Conservation (phyloP, 306 rosid genomes). For the Cucumis melo region DNA sequence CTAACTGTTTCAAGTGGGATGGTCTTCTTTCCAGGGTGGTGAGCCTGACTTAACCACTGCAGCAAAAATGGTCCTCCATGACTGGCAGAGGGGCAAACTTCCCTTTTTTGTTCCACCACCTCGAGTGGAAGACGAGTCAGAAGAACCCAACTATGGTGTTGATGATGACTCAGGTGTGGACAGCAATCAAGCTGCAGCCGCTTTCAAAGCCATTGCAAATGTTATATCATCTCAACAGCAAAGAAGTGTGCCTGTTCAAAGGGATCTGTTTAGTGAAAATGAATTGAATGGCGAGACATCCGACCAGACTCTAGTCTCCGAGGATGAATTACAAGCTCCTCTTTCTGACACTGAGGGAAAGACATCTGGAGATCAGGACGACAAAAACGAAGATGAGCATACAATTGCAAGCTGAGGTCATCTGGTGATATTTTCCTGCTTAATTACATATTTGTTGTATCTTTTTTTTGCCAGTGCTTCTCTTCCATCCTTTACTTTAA, state of each 20-base stretch:
- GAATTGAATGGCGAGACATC: constrained; percentile 41
- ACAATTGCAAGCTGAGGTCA: neutral
- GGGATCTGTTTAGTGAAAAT: constrained; percentile 49
- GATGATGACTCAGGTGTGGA: constrained; percentile 27
- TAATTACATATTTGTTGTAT: neutral
- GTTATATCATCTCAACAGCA: constrained; percentile 73
- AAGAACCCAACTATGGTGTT: constrained; percentile 34
- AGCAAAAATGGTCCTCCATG: constrained; percentile 89
- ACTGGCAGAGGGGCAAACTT: constrained; percentile 93
- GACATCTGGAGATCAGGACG: constrained; percentile 1
- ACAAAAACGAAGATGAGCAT: neutral
- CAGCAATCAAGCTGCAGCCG: constrained; percentile 50
- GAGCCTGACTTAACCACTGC: constrained; percentile 87
- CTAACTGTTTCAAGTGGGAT: constrained; percentile 1
- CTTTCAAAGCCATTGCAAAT: constrained; percentile 63
- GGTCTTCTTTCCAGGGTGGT: constrained; percentile 44
- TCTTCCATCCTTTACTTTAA: neutral
- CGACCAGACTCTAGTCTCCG: constrained; percentile 10
- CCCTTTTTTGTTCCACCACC: constrained; percentile 89
- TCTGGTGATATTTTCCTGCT: neutral
- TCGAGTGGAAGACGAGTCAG: constrained; percentile 21
- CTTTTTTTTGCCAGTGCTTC: neutral
- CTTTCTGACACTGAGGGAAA: constrained; percentile 4
- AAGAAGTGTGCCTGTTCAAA: constrained; percentile 57
- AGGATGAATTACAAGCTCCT: constrained; percentile 4